These are phyloP conservation scores for Apiospora aurea DNA, from an alignment of 2,329 filamentous ascomycete genomes.

Conservation along the genomic window DNA sequence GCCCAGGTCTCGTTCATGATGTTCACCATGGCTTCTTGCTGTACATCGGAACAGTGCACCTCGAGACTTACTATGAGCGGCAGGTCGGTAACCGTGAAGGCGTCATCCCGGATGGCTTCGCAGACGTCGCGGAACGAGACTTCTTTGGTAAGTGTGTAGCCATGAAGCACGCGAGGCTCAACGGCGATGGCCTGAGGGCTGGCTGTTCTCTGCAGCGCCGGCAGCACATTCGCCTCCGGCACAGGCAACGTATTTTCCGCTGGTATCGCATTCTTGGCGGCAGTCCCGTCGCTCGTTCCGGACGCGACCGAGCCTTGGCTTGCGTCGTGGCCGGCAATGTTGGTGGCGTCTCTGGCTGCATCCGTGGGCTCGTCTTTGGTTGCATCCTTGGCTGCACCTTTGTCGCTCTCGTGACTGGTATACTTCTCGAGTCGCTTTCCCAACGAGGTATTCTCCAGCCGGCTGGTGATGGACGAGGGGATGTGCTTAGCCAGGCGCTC, in stretches of 20 bases:
- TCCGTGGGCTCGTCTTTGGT: neutral
- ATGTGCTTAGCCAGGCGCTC: constrained; percentile 69
- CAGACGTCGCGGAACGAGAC: constrained; percentile 89
- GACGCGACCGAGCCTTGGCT: neutral
- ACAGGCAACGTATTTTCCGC: too few species aligned
- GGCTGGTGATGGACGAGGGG: constrained; percentile 50
- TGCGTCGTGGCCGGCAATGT: neutral
- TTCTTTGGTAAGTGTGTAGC: constrained; percentile 89
- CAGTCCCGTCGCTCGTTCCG: neutral
- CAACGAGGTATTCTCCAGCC: constrained; percentile 57
- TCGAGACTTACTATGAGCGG: constrained; percentile 95
- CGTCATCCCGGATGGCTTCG: constrained; percentile 77
- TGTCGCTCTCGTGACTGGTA: constrained; percentile 22
- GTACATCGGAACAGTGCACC: constrained; percentile 80
- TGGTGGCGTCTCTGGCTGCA: neutral
- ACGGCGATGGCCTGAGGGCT: constrained; percentile 44
- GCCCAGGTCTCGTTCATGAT: constrained; percentile 89
- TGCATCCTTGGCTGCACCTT: constrained; percentile 23
- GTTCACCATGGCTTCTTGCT: constrained; percentile 89
- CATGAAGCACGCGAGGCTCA: constrained; percentile 84
- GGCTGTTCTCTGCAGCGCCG: constrained; percentile 24
- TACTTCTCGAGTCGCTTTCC: constrained; percentile 49
- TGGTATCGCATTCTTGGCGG: too few species aligned
- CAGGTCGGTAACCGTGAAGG: constrained; percentile 76
- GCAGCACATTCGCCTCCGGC: neutral